Base-by-base conservation (phyloP, 1,139 yeast genomes). In the Geotrichum fermentans region DNA sequence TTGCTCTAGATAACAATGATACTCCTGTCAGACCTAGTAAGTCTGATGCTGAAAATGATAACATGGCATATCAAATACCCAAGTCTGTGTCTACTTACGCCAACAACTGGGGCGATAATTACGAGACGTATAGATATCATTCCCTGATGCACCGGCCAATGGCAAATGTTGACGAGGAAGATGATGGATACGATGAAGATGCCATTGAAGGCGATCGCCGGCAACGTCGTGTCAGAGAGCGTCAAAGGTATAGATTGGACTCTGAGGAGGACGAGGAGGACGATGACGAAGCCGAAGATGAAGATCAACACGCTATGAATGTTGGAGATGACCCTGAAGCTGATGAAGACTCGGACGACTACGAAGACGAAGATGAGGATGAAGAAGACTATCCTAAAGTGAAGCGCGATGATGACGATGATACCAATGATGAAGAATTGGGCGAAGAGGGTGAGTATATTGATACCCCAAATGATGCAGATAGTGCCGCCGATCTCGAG, bases 31-130 rank as follows among this genome's bases (percentile, higher is more conserved):
- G 18, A 24, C 41, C 41, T 24, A 24, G 20, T 26, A 14, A 30
- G 34, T 6, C 17, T 26, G 33, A n/a, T 14, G 6, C 32, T 26
- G 22, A 24, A 11, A 16, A 21, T n/a, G 5, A 13, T 10, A 22
- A 17, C 21, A 33, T 14, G 14, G 14, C 37, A 10, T 45, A 45
- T 37, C 34, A 29, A 24, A 14, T 47, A 8, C 46, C 46, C 17
- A 43, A 47, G 18, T 47, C 50, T 10, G 46, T 47, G 4, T 29
- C 36, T 4, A 47, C 37, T 6, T 47, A 47, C 17, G 50, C 50
- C n/a, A 47, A 32, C n/a, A 42, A 41, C 43, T 47, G 50, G 50
- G 43, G 46, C 13, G 50, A 47, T 16, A 47, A 47, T 29, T 47
- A 47, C 36, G 39, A 30, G 30, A 42, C 46, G 6, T 47, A 47